These are phyloP conservation scores for Corylus heterophylla DNA, from an alignment of 306 rosid genomes.

Conservation along the genomic window DNA sequence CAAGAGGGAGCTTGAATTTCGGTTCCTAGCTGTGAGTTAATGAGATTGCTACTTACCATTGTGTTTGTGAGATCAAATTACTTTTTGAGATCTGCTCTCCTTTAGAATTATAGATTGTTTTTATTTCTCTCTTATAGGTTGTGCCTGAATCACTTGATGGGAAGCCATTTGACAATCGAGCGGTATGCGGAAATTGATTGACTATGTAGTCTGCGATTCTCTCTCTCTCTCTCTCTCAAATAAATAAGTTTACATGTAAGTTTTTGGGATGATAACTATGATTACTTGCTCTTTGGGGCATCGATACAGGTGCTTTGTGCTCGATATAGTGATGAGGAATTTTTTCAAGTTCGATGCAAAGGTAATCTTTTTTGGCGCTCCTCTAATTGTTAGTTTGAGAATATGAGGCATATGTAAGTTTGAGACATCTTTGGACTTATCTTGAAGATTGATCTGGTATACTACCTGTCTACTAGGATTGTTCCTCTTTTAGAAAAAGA, in stretches of 20 bases:
- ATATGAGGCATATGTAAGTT: not conserved
- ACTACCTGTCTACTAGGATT: not conserved
- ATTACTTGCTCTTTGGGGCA: slow-evolving; percentile 9
- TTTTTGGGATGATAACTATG: not conserved
- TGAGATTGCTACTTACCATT: slow-evolving; percentile 12
- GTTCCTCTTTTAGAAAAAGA: not conserved
- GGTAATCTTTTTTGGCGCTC: slow-evolving; percentile 42
- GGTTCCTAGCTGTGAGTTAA: slow-evolving; percentile 76
- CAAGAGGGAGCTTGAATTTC: slow-evolving; percentile 86
- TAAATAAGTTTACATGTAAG: not conserved
- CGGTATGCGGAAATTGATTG: slow-evolving; percentile 47
- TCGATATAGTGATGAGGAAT: slow-evolving; percentile 87
- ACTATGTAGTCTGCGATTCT: not conserved
- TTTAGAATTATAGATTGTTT: slow-evolving; percentile 3
- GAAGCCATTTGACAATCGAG: slow-evolving; percentile 51
- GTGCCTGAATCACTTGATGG: slow-evolving; percentile 73
- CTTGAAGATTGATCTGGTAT: not conserved
- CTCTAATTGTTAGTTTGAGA: slow-evolving; percentile 2
- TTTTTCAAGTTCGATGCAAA: slow-evolving; percentile 73
- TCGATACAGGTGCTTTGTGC: slow-evolving; percentile 78
- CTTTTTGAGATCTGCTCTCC: slow-evolving; percentile 1
- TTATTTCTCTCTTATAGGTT: slow-evolving; percentile 50
- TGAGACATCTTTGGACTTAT: not conserved
- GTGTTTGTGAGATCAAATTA: slow-evolving; percentile 5
- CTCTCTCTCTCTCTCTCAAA: too few species aligned